A percentile compares a stretch with the other conserved stretches of the same genome.
Evolutionary conservation across 2,329 filamentous ascomycete genomes (phyloP).

Genomic region (Cladosporium sp.): DNA sequence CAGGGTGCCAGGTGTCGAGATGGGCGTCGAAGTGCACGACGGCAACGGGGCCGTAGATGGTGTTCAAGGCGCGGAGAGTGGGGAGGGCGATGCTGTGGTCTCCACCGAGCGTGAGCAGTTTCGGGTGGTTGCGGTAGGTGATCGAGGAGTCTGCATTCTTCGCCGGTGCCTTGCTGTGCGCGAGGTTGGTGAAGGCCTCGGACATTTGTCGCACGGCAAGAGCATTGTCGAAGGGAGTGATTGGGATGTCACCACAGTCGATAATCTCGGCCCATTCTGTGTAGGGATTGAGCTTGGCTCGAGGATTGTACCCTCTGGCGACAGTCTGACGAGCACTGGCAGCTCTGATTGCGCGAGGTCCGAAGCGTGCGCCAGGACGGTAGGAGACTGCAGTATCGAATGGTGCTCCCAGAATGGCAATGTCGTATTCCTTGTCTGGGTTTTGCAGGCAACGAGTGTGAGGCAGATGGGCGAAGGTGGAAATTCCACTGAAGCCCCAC

Average conservation of each 20-base stretch:
- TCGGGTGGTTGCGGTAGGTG: slow-evolving; percentile 40
- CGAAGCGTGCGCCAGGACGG: slow-evolving; percentile 60
- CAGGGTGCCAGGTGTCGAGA: slow-evolving; percentile 80
- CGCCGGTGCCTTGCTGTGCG: slow-evolving; percentile 36
- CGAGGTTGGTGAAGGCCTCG: slow-evolving; percentile 69
- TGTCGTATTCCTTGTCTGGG: slow-evolving; percentile 41
- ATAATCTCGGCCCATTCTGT: slow-evolving; percentile 70
- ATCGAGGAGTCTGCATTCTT: slow-evolving; percentile 35
- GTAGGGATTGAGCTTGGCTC: slow-evolving; percentile 80
- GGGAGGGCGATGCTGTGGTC: slow-evolving; percentile 49
- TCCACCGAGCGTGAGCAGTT: slow-evolving; percentile 45
- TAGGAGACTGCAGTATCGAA: slow-evolving; percentile 49
- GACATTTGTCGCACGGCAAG: slow-evolving; percentile 75
- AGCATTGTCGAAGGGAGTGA: slow-evolving; percentile 80
- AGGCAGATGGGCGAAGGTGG: slow-evolving; percentile 41
- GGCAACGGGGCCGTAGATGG: slow-evolving; percentile 41
- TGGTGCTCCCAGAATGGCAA: slow-evolving; percentile 46
- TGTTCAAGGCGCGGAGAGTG: slow-evolving; percentile 45
- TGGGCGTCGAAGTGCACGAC: slow-evolving; percentile 56
- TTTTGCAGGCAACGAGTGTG: slow-evolving; percentile 46
- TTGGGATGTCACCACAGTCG: slow-evolving; percentile 87
- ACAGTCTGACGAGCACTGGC: slow-evolving; percentile 66
- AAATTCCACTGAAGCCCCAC: slow-evolving; percentile 33
- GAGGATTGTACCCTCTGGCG: slow-evolving; percentile 78
- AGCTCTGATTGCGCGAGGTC: slow-evolving; percentile 79